phyloP scores from a whole-genome alignment of 1,284 basidiomycete species.

The Pulveroboletus sp. region DNA sequence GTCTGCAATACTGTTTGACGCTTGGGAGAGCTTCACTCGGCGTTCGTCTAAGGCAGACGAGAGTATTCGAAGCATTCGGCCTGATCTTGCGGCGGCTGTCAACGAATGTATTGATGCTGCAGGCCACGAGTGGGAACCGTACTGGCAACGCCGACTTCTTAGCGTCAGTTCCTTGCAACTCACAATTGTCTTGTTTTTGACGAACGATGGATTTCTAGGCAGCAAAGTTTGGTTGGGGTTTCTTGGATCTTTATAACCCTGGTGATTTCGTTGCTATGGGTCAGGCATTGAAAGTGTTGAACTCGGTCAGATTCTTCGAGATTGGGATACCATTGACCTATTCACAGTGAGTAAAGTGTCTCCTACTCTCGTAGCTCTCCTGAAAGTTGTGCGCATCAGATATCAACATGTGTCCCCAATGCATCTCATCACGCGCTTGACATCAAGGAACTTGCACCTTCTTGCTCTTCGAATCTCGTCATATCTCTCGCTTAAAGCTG shows the following conservation, averaged over 20 bases:
- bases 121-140: slow-evolving; percentile 86
- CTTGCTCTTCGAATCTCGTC: slow-evolving; percentile 90
- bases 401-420: slow-evolving; percentile 77
- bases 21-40: slow-evolving; percentile 84
- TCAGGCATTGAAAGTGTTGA: slow-evolving; percentile 91
- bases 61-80: slow-evolving; percentile 84
- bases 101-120: slow-evolving; percentile 95
- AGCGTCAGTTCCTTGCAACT: slow-evolving; percentile 51
- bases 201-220: slow-evolving; percentile 52
- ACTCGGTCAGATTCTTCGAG: slow-evolving; percentile 88
- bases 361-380: not conserved
- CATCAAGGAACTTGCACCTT: slow-evolving; percentile 87
- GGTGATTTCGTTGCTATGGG: slow-evolving; percentile 91
- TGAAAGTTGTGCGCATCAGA: slow-evolving; percentile 43
- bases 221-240: slow-evolving; percentile 93
- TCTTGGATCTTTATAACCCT: slow-evolving; percentile 90
- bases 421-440: slow-evolving; percentile 81
- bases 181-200: slow-evolving; percentile 5
- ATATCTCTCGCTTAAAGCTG: slow-evolving; percentile 81
- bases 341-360: slow-evolving; percentile 62
- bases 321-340: slow-evolving; percentile 94
- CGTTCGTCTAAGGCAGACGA: slow-evolving; percentile 92
- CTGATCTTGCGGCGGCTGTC: slow-evolving; percentile 85
- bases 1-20: slow-evolving; percentile 90
- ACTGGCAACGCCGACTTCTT: slow-evolving; percentile 86